phyloP scores from a whole-genome alignment of 371 early-diverging fungal species.

The Mucor lusitanicus region DNA sequence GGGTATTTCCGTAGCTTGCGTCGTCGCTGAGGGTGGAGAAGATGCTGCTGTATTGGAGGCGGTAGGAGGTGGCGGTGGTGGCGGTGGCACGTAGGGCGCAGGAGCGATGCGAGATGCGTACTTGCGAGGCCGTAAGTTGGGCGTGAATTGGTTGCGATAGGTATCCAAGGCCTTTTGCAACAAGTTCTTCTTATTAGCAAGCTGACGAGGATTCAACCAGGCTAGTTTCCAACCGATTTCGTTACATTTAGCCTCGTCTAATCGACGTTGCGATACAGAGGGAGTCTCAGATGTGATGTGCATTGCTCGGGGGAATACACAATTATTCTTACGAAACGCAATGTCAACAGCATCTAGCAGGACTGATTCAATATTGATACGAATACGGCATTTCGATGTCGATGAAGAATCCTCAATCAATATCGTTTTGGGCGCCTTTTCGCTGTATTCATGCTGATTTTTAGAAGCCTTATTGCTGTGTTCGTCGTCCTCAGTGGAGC shows the following conservation, averaged over 20 bases:
- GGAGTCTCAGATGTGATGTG: conserved; percentile 28
- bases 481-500: neutral
- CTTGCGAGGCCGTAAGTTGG: conserved; percentile 42
- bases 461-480: neutral
- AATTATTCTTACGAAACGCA: conserved; percentile 42
- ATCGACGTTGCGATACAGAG: conserved; percentile 30
- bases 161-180: conserved; percentile 49
- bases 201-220: conserved; percentile 52
- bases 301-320: conserved; percentile 51
- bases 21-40: neutral
- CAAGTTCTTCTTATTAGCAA: conserved; percentile 48
- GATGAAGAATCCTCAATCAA: conserved; percentile 23
- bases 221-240: conserved; percentile 56
- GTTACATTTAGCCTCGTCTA: conserved; percentile 50
- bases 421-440: conserved; percentile 24
- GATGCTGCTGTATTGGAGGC: neutral
- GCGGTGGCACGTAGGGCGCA: conserved; percentile 13
- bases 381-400: conserved; percentile 34
- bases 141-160: conserved; percentile 43
- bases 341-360: conserved; percentile 39
- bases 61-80: neutral
- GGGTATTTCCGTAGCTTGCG: neutral
- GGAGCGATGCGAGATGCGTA: conserved; percentile 40
- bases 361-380: conserved; percentile 50
- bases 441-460: neutral